Base-by-base conservation (phyloP, 2,329 filamentous ascomycete species). In the Phaeophleospora eucalypticola region DNA sequence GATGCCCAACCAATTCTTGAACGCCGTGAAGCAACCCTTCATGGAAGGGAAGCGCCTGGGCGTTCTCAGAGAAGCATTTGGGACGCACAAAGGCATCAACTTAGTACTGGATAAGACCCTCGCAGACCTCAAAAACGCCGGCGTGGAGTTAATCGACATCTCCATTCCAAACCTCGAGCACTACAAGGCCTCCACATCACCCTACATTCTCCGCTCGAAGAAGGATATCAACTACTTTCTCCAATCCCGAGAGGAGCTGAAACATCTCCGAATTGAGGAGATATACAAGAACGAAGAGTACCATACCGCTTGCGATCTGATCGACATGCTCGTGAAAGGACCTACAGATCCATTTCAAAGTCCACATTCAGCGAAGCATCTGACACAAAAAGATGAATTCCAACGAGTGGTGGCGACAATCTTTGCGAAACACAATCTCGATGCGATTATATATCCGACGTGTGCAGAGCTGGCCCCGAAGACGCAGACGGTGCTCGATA, bases 361-460 rank as follows among this genome's bases (percentile, higher is more conserved):
- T 41, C 64, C 61, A 14, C 51, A 59, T 2, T 68, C 63, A 44
- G 51, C 53, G 1, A 46, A 57, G 21, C 51, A 58, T 29, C 53
- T 66, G 3, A 51, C 59, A 7, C 45, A 50, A 16, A 58, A 58
- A 6, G 48, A 54, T 15, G 41, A 56, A 4, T 64, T 68, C 29
- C 64, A 66, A 47, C 56, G 63, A 4, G 49, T 46, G 1, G 54
- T 68, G 2, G 62, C 58, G 19, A 53, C 55, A 7, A 39, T 67
- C 16, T 64, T 65, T 47, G 58, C 61, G 4, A 58, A 61, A 33
- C 41, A 63, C 32, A 55, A 58, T 2, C 53, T 68, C 6, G 64
- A 65, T 43, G 65, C 65, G 4, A 63, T 69, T 19, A 53, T 59
- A 1, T 62, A 66, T 36, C 67, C 67, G 1, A 66, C 65, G 20